Evolutionary conservation across 768 basidiomycete genomes (phyloP), one percentile per base, ranked within the genome.

Genomic region (Collybia mongolica): DNA sequence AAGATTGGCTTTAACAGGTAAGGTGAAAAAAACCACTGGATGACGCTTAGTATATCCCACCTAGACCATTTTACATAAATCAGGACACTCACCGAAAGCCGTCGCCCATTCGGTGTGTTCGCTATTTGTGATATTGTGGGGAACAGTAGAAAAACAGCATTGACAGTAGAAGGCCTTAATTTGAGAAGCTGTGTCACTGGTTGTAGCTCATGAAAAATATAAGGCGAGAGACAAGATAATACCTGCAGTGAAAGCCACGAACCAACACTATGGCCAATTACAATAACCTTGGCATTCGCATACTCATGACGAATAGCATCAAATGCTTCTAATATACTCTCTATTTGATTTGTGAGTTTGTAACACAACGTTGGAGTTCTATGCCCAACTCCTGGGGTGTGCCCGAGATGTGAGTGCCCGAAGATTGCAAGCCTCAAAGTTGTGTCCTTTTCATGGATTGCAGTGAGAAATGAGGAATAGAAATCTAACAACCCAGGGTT

Each of bases 211-310:
- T 20, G 3, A 9, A 46, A 5, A 28, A 28, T 9, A 53, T n/a
- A n/a, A n/a, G n/a, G n/a, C n/a, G 22, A n/a, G 5, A 54, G 22
- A 50, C 28, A 49, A 23, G 28, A 49, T 57, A 68, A 56, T 29
- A 80, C 84, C 71, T 90, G 80, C 24, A 81, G 59, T 3, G 75
- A 62, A 45, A 92, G 70, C 87, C 88, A 93, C 1, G 80, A 68
- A 1, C 90, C 90, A 12, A 91, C 79, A 47, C 86, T 88, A 54
- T 92, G 89, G 7, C 83, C 86, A 18, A 76, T 61, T 0, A 87
- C 19, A 15, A 84, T 62, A 22, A 84, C 61, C 49, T 64, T 73
- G 11, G 69, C 63, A 6, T 61, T 53, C n/a, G 53, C 22, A 57
- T 68, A 77, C n/a, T 48, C 56, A 14, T 61, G 46, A 29, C 39